Conservation (phyloP, 83 land plant species). For the Picea abies region DNA sequence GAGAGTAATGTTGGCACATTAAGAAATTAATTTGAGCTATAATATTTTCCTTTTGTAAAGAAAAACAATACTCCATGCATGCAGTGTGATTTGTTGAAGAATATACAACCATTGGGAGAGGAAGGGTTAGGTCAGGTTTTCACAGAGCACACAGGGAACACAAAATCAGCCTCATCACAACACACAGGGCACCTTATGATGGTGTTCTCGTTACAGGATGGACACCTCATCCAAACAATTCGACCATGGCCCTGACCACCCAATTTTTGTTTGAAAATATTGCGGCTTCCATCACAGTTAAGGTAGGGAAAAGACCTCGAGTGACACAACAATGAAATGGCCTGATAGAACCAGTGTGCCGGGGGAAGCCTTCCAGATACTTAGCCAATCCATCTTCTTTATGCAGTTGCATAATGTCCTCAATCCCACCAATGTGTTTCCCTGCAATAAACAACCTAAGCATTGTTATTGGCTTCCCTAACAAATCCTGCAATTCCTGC, state of each 20-base stretch:
- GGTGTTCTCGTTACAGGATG: conserved; percentile 63
- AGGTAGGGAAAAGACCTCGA: conserved; percentile 63
- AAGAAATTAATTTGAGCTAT: too few species aligned
- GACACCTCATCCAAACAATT: neutral
- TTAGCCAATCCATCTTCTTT: conserved; percentile 57
- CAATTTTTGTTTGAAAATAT: too few species aligned
- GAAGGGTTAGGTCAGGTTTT: too few species aligned
- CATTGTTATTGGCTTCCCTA: conserved; percentile 30
- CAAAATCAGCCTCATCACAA: too few species aligned
- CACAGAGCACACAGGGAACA: too few species aligned
- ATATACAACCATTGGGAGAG: too few species aligned
- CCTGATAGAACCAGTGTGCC: conserved; percentile 9
- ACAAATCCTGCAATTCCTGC: conserved; percentile 49
- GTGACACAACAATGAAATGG: conserved; percentile 61
- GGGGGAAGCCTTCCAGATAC: conserved; percentile 36
- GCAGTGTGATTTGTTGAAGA: too few species aligned
- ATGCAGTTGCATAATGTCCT: conserved; percentile 49
- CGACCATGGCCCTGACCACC: neutral
- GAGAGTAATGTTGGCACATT: too few species aligned
- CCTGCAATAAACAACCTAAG: conserved; percentile 52
- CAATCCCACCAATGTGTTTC: conserved; percentile 59
- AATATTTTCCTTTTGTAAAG: too few species aligned
- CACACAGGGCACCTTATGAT: conserved; percentile 50
- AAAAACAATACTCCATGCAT: too few species aligned
- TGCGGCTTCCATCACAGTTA: conserved; percentile 63